Conservation (phyloP, 441 rosid genomes). For the Sinapis alba region DNA sequence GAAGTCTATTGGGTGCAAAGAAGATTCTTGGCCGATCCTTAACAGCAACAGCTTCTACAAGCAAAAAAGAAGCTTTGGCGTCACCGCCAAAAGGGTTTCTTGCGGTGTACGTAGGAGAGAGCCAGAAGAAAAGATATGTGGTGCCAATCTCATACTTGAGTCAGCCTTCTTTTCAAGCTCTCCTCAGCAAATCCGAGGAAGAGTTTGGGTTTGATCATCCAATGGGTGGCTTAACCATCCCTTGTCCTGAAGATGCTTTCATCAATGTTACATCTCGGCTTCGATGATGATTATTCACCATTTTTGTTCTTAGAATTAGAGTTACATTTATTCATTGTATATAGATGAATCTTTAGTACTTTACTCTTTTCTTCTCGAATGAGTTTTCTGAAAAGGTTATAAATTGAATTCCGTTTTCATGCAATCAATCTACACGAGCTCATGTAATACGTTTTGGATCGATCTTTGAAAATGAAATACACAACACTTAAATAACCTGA, state of each 20-base stretch:
- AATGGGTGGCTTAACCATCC: background rate
- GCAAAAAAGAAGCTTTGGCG: background rate
- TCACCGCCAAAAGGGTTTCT: conserved; percentile 33
- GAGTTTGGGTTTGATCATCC: conserved; percentile 6
- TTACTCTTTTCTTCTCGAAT: conserved; percentile 19
- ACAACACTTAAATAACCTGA: background rate
- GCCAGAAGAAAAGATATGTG: conserved; percentile 19
- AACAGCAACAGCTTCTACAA: too few species aligned
- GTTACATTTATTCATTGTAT: conserved; percentile 13
- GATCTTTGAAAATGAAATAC: background rate
- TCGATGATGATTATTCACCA: background rate
- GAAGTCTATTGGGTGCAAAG: conserved; percentile 10
- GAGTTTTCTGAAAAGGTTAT: background rate
- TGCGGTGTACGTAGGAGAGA: conserved; percentile 29
- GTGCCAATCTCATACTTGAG: conserved; percentile 21
- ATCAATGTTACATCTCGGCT: background rate
- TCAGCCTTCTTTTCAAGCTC: background rate
- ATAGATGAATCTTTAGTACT: conserved; percentile 7
- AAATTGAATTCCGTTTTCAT: background rate
- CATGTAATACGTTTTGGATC: background rate
- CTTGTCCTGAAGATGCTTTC: conserved; percentile 8
- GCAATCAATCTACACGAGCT: background rate
- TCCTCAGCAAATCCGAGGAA: background rate
- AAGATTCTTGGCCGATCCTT: conserved; percentile 6
- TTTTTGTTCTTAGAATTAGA: background rate